Percentiles rank a stretch among this genome's conserved stretches.
Evolutionary conservation across 129 eudicot species (phyloP).

Genomic region (Saposhnikovia divaricata): DNA sequence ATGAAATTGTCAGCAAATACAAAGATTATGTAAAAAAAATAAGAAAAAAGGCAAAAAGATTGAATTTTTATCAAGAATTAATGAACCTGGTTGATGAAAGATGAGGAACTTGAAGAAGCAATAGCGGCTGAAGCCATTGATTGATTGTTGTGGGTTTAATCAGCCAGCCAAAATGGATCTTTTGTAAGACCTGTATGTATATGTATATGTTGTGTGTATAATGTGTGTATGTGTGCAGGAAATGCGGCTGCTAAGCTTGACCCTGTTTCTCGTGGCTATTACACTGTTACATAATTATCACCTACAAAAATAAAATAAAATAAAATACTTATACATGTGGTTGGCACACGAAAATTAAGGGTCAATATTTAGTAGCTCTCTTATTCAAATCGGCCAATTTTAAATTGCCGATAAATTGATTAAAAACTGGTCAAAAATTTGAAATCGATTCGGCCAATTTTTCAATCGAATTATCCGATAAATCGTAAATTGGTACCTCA

Average conservation of each 20-base stretch:
- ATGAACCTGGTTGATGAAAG: constrained; percentile 40
- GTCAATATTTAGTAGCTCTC: no score
- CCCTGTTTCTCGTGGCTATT: neutral
- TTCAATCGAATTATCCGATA: no score
- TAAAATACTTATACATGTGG: no score
- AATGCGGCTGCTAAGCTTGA: neutral
- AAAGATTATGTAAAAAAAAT: neutral
- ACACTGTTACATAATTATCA: no score
- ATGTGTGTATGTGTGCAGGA: neutral
- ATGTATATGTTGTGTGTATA: neutral
- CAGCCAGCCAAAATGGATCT: neutral
- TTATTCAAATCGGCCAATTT: no score
- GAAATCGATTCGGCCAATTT: no score
- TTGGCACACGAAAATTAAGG: no score
- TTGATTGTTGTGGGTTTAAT: neutral
- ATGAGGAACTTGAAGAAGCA: constrained; percentile 28
- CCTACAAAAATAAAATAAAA: no score
- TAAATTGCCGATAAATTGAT: no score
- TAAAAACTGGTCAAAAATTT: no score
- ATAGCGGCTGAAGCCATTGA: constrained; percentile 3
- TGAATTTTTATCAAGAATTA: neutral
- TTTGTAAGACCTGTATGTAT: neutral
- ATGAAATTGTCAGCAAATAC: neutral
- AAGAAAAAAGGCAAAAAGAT: neutral
- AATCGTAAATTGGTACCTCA: no score